These are phyloP conservation scores for Cryptosporidium tyzzeri DNA, from an alignment of 169 alveolate species.

Conservation along the genomic window DNA sequence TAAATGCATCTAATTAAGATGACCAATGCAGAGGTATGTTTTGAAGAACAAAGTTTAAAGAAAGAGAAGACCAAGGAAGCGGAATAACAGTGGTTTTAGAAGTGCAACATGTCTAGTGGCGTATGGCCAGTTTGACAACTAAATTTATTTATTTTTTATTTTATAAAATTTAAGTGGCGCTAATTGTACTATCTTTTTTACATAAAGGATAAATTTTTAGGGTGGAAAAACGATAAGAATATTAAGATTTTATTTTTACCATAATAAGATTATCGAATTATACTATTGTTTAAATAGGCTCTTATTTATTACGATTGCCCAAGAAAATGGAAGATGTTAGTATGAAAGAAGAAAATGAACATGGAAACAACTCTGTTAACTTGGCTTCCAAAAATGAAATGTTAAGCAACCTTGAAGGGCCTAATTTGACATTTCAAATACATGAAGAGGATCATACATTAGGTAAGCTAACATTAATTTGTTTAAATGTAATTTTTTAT, in stretches of 20 bases:
- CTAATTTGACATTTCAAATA: slow-evolving; percentile 65
- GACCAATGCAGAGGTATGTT: not conserved
- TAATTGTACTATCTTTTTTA: not conserved
- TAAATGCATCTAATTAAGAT: not conserved
- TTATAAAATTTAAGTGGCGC: not conserved
- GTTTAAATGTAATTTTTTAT: not conserved
- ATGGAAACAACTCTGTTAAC: not conserved
- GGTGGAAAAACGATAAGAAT: not conserved
- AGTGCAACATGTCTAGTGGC: not conserved
- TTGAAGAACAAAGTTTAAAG: not conserved
- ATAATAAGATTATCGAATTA: not conserved
- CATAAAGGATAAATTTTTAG: not conserved
- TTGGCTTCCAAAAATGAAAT: slow-evolving; percentile 36
- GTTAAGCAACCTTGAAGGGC: slow-evolving; percentile 62
- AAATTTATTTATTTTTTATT: too few species aligned
- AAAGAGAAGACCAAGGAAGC: too few species aligned
- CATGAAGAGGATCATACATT: slow-evolving; percentile 74
- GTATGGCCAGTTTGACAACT: too few species aligned
- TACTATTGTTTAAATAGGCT: not conserved
- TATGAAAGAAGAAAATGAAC: slow-evolving; percentile 30
- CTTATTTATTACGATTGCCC: not conserved
- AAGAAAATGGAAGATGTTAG: slow-evolving; percentile 26
- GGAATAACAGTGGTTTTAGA: too few species aligned
- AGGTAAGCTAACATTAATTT: slow-evolving; percentile 34
- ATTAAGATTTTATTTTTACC: not conserved